Conservation (phyloP, 805 yeast species). For the Zygosaccharomyces lentus region DNA sequence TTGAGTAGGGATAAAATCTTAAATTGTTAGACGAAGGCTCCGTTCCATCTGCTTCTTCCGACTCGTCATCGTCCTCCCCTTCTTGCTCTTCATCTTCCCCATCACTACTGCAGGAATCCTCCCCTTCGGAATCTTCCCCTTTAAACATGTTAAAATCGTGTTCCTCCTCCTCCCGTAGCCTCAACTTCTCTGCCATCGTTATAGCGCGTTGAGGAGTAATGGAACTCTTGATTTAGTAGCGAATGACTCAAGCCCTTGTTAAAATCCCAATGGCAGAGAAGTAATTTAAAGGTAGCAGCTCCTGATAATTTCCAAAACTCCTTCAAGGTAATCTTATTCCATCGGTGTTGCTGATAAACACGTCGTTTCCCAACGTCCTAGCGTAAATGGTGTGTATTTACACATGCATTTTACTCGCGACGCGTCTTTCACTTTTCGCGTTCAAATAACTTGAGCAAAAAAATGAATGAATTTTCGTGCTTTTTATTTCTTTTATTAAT, state of each 20-base stretch:
- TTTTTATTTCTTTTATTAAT: too few relatives aligned
- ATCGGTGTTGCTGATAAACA: constrained; percentile 1
- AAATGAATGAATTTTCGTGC: constrained; percentile 4
- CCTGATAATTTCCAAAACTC: not conserved
- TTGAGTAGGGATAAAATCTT: constrained; percentile 30
- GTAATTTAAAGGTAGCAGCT: not conserved
- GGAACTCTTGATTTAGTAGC: not conserved
- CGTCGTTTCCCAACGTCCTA: not conserved
- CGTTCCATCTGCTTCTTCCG: constrained; percentile 2
- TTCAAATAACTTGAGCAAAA: constrained; percentile 1
- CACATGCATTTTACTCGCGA: not conserved
- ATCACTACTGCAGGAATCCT: not conserved
- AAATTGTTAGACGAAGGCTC: constrained; percentile 21
- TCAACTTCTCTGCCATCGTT: constrained; percentile 5
- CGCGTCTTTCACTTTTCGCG: constrained; percentile 6
- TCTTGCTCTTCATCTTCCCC: not conserved
- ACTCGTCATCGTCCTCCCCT: constrained; percentile 1
- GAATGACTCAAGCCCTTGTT: not conserved
- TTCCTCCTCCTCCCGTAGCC: constrained; percentile 11
- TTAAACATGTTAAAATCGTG: constrained; percentile 17
- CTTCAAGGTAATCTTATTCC: not conserved
- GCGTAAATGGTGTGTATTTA: not conserved
- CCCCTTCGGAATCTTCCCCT: constrained; percentile 7
- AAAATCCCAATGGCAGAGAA: constrained; percentile 3
- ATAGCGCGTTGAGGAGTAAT: not conserved